A percentile compares a stretch with the other conserved stretches of the same genome.
Conservation (phyloP, 2,329 filamentous ascomycete genomes). For the Cladorrhinum sp. region DNA sequence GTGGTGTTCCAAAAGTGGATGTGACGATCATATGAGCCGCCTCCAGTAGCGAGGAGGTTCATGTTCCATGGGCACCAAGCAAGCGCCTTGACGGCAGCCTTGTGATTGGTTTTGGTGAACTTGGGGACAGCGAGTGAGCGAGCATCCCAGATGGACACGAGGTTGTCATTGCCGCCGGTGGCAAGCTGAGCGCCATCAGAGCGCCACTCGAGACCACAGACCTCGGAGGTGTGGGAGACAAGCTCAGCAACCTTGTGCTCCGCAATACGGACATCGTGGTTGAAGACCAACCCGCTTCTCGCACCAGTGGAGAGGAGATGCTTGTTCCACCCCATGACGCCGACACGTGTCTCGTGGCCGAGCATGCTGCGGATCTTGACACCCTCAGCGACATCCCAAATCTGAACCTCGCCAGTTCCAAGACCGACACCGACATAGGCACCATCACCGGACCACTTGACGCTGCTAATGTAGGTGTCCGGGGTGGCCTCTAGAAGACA, state of each 20-base stretch:
- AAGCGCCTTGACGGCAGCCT: conserved; percentile 95
- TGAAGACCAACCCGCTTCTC: conserved; percentile 91
- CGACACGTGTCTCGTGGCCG: conserved; percentile 92
- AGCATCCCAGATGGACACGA: conserved; percentile 98
- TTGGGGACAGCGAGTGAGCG: conserved; percentile 90
- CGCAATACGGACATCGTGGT: conserved; percentile 96
- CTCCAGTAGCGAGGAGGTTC: conserved; percentile 93
- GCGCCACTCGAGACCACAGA: conserved; percentile 97
- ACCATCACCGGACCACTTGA: conserved; percentile 98
- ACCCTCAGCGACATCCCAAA: conserved; percentile 96
- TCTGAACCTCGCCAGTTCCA: conserved; percentile 93
- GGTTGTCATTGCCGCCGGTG: conserved; percentile 97
- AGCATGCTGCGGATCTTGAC: conserved; percentile 98
- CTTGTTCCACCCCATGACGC: conserved; percentile 99
- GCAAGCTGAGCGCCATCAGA: conserved; percentile 94
- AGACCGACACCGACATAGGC: conserved; percentile 95
- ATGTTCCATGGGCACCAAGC: conserved; percentile 99
- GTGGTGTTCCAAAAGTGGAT: conserved; percentile 99
- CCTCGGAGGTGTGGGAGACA: conserved; percentile 93
- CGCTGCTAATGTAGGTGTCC: conserved; percentile 95
- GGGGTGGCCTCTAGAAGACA: conserved; percentile 82
- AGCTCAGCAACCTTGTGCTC: conserved; percentile 98
- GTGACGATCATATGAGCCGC: conserved; percentile 92
- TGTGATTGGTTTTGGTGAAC: conserved; percentile 99
- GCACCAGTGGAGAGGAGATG: conserved; percentile 93